These are phyloP conservation scores for Potentilla sterilis DNA, from an alignment of 306 rosid species.

Conservation along the genomic window DNA sequence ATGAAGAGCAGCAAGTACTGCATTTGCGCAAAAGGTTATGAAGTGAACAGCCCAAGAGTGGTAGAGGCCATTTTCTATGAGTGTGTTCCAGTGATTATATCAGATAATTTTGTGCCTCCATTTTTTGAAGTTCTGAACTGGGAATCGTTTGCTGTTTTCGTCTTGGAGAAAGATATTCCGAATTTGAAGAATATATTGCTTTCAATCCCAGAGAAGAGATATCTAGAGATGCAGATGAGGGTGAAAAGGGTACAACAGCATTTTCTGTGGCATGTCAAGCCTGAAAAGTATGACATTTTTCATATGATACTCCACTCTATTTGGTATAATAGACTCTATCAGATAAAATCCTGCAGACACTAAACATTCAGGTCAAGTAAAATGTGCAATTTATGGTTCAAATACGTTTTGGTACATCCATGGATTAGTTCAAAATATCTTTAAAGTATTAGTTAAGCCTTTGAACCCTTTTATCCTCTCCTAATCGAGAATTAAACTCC, in stretches of 20 bases:
- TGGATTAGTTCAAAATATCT: background rate
- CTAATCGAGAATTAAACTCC: no score
- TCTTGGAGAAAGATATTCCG: slow-evolving; percentile 66
- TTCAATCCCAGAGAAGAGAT: slow-evolving; percentile 69
- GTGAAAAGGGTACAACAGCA: slow-evolving; percentile 77
- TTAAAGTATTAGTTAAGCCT: background rate
- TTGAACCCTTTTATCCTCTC: background rate
- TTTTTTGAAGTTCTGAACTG: slow-evolving; percentile 73
- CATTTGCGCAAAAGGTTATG: slow-evolving; percentile 89
- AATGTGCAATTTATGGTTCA: background rate
- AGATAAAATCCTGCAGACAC: slow-evolving; percentile 22
- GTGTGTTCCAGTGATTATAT: slow-evolving; percentile 86
- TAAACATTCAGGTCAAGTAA: background rate
- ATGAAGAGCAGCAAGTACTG: slow-evolving; percentile 93
- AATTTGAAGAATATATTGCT: slow-evolving; percentile 65
- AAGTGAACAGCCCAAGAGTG: slow-evolving; percentile 89
- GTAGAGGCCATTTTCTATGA: slow-evolving; percentile 79
- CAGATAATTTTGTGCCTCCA: slow-evolving; percentile 94
- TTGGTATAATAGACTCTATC: slow-evolving; percentile 75
- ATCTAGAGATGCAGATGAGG: slow-evolving; percentile 67
- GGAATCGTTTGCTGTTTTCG: slow-evolving; percentile 88
- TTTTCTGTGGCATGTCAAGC: slow-evolving; percentile 82
- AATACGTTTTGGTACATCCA: background rate
- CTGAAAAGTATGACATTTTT: slow-evolving; percentile 83
- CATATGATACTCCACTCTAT: slow-evolving; percentile 87